Percentiles rank a stretch among this genome's conserved stretches.
Conservation (phyloP, 108 stramenopile genomes). For the Fragilaria crotonensis region DNA sequence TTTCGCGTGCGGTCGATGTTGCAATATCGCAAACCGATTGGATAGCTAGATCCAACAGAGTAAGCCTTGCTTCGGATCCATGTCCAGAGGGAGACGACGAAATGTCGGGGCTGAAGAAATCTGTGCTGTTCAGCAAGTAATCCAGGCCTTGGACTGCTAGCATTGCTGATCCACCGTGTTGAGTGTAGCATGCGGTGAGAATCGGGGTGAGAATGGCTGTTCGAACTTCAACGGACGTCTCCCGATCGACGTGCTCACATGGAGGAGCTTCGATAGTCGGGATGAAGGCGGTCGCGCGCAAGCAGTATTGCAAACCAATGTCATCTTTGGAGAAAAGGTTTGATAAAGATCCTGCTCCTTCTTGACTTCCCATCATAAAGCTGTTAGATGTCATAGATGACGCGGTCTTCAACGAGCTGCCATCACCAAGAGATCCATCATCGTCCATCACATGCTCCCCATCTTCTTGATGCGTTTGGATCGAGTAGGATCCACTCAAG, state of each 20-base stretch:
- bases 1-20: conserved; percentile 64
- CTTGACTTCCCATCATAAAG: not conserved
- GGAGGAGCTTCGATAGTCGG: conserved; percentile 35
- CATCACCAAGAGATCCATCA: not conserved
- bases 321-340: conserved; percentile 16
- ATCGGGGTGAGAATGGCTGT: conserved; percentile 63
- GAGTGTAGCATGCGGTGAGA: conserved; percentile 82
- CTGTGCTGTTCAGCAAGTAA: conserved; percentile 50
- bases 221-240: conserved; percentile 33
- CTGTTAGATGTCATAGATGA: not conserved
- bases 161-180: conserved; percentile 75
- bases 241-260: not conserved
- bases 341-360: not conserved
- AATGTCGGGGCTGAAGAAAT: conserved; percentile 66
- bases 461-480: not conserved
- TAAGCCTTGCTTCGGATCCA: conserved; percentile 28
- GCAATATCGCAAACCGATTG: conserved; percentile 85
- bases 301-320: conserved; percentile 31
- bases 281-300: conserved; percentile 68
- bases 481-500: not conserved
- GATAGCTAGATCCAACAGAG: conserved; percentile 66
- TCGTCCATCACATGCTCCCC: not conserved
- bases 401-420: not conserved
- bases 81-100: conserved; percentile 21
- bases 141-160: conserved; percentile 73